phyloP scores from a whole-genome alignment of 2,329 filamentous ascomycete species.

The Penicillium italicum region DNA sequence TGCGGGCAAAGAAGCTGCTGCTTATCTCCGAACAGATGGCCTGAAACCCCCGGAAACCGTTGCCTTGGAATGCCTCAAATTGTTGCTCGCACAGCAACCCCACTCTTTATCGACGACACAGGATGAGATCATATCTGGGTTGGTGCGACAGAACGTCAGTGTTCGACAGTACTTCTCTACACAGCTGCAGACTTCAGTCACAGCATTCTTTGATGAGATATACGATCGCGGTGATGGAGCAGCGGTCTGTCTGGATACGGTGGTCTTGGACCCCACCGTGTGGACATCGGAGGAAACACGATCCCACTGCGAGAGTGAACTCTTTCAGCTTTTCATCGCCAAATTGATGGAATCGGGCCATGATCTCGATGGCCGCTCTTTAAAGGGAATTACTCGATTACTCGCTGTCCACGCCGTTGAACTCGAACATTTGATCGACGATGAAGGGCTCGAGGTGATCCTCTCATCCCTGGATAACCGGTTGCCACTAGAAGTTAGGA shows the following conservation, averaged over 20 bases:
- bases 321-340: slow-evolving; percentile 68
- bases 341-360: slow-evolving; percentile 87
- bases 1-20: slow-evolving; percentile 45
- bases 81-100: slow-evolving; percentile 40
- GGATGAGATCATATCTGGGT: slow-evolving; percentile 47
- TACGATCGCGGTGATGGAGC: slow-evolving; percentile 48
- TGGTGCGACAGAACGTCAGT: slow-evolving; percentile 43
- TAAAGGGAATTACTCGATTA: slow-evolving; percentile 59
- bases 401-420: slow-evolving; percentile 53
- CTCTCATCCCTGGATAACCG: slow-evolving; percentile 84
- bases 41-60: slow-evolving; percentile 42
- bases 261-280: slow-evolving; percentile 45
- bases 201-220: slow-evolving; percentile 48
- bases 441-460: slow-evolving; percentile 77
- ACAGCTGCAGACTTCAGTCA: slow-evolving; percentile 44
- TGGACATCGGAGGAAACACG: slow-evolving; percentile 46
- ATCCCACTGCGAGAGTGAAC: slow-evolving; percentile 45
- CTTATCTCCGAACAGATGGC: slow-evolving; percentile 44
- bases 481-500: slow-evolving; percentile 67
- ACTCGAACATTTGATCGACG: slow-evolving; percentile 53
- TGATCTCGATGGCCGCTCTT: slow-evolving; percentile 61
- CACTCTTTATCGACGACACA: slow-evolving; percentile 39
- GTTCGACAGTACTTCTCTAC: slow-evolving; percentile 45
- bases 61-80: slow-evolving; percentile 43
- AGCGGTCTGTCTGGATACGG: slow-evolving; percentile 46